phyloP scores from a whole-genome alignment of 2,329 filamentous ascomycete genomes.

The Nannizziopsis arthrosporioides region DNA sequence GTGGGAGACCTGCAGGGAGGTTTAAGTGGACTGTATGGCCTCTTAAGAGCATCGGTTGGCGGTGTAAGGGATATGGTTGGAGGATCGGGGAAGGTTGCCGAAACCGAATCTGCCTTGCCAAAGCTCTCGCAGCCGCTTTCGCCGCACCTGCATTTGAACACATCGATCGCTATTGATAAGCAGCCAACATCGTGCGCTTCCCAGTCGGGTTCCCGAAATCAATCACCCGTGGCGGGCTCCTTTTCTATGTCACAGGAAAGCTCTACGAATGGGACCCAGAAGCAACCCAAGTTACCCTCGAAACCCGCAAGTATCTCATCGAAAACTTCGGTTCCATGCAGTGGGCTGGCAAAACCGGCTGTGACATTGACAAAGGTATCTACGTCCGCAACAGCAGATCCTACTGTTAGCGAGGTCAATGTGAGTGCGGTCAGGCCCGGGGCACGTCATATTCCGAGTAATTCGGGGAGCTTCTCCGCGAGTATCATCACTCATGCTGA shows the following conservation, averaged over 20 bases:
- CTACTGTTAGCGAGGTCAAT: constrained; percentile 37
- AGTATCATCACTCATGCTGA: constrained; percentile 24
- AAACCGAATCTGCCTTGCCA: constrained; percentile 20
- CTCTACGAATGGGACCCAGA: constrained; percentile 19
- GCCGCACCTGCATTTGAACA: constrained; percentile 19
- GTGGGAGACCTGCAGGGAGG: constrained; percentile 71
- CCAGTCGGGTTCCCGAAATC: constrained; percentile 27
- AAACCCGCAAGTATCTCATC: constrained; percentile 34
- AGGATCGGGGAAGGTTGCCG: constrained; percentile 24
- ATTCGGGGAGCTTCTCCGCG: constrained; percentile 24
- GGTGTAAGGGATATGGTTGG: constrained; percentile 47
- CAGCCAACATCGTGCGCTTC: constrained; percentile 19
- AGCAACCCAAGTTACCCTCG: constrained; percentile 31
- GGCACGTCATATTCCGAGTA: constrained; percentile 22
- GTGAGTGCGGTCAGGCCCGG: constrained; percentile 28
- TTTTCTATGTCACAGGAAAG: constrained; percentile 25
- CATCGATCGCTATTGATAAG: constrained; percentile 14
- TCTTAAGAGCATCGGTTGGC: constrained; percentile 71
- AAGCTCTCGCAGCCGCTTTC: constrained; percentile 23
- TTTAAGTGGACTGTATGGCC: constrained; percentile 76
- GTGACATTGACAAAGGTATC: constrained; percentile 26
- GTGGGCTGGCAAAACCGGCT: constrained; percentile 29
- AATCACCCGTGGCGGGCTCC: constrained; percentile 26
- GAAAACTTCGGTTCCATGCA: constrained; percentile 30
- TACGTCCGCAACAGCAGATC: constrained; percentile 31